phyloP scores from a whole-genome alignment of 2,329 filamentous ascomycete species.

The Hypoxylon sp. region DNA sequence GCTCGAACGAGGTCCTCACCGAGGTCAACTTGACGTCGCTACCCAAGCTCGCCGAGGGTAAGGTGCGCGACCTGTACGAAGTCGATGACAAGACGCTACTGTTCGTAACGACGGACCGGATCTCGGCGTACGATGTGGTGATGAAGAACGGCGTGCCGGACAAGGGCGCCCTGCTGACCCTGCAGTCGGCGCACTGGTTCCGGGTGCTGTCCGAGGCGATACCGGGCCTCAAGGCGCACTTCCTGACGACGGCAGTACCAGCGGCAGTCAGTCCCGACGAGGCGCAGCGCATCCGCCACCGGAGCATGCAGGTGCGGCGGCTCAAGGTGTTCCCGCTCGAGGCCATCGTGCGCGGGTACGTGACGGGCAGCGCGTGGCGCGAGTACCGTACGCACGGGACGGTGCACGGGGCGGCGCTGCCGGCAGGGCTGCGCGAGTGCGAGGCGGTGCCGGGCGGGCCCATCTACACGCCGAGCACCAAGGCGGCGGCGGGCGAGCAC shows the following conservation, averaged over 20 bases:
- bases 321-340: conserved; percentile 80
- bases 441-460: conserved; percentile 71
- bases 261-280: conserved; percentile 52
- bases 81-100: conserved; percentile 76
- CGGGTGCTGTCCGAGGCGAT: conserved; percentile 54
- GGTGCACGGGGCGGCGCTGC: conserved; percentile 78
- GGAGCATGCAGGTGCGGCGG: conserved; percentile 80
- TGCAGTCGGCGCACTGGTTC: conserved; percentile 63
- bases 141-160: conserved; percentile 66
- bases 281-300: conserved; percentile 62
- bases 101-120: conserved; percentile 87
- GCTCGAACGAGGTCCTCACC: conserved; percentile 36
- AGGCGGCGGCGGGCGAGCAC: conserved; percentile 79
- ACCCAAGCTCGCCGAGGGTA: conserved; percentile 53
- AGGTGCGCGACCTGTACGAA: conserved; percentile 83
- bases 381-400: conserved; percentile 78
- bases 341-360: conserved; percentile 88
- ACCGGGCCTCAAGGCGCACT: conserved; percentile 60
- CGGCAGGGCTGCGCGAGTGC: conserved; percentile 73
- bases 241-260: conserved; percentile 47
- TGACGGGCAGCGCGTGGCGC: conserved; percentile 84
- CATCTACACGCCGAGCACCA: conserved; percentile 81
- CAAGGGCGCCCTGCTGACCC: conserved; percentile 62
- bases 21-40: conserved; percentile 44
- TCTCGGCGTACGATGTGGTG: conserved; percentile 83